Evolutionary conservation across 495 filamentous ascomycete genomes (phyloP).

Genomic region (Viridothelium virens): DNA sequence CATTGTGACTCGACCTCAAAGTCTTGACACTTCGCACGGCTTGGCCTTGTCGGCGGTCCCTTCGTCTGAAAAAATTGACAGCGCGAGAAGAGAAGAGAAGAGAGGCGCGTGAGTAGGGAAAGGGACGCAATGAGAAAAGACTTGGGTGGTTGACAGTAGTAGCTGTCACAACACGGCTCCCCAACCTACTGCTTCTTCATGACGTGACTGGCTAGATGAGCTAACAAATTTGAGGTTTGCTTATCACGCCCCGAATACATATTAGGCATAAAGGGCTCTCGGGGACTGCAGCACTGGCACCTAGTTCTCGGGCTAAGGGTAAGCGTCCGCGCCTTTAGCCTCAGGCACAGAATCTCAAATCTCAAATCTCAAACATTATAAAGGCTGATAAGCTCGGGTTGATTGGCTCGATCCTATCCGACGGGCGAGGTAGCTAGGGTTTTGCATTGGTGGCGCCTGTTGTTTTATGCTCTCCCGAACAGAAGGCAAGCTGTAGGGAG

Average conservation of each 20-base stretch:
- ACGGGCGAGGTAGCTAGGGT: background rate
- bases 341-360: constrained; percentile 1
- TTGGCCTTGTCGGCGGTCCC: background rate
- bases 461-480: background rate
- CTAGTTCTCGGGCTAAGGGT: background rate
- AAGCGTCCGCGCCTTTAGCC: background rate
- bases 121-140: background rate
- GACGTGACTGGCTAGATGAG: constrained; percentile 3
- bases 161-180: background rate
- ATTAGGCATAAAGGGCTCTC: background rate
- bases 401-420: background rate
- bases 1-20: background rate
- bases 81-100: background rate
- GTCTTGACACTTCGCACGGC: background rate
- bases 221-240: background rate
- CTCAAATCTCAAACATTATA: background rate
- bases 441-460: background rate
- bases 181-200: background rate
- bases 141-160: background rate
- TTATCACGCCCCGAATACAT: background rate
- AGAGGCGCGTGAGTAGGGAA: background rate
- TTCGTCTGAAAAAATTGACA: background rate
- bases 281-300: background rate
- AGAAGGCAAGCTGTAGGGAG: background rate
- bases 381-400: background rate